Percentiles rank a stretch among this genome's conserved stretches.
Conservation (phyloP, 2,329 filamentous ascomycete genomes). For the Phialocephala sp. region DNA sequence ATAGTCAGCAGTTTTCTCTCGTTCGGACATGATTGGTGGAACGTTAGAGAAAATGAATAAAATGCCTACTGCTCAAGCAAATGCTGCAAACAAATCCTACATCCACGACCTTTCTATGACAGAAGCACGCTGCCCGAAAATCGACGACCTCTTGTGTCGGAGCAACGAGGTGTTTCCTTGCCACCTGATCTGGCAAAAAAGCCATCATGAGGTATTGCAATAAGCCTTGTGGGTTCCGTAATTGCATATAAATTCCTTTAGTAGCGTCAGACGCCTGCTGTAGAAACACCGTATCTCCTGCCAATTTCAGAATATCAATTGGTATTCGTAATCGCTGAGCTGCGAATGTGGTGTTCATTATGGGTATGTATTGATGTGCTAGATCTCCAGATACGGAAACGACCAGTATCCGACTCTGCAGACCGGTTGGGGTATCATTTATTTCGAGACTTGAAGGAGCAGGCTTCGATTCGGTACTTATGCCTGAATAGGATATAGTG, state of each 20-base stretch:
- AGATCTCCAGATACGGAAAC: slow-evolving; percentile 87
- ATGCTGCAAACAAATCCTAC: slow-evolving; percentile 96
- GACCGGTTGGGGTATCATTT: slow-evolving; percentile 48
- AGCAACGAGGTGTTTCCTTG: slow-evolving; percentile 69
- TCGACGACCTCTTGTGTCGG: slow-evolving; percentile 88
- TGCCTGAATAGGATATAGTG: slow-evolving; percentile 45
- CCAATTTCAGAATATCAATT: slow-evolving; percentile 88
- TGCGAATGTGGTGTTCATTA: slow-evolving; percentile 98
- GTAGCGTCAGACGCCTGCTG: slow-evolving; percentile 87
- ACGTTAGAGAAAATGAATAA: background rate
- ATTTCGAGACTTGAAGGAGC: slow-evolving; percentile 29
- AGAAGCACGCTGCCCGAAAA: slow-evolving; percentile 98
- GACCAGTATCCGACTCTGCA: slow-evolving; percentile 85
- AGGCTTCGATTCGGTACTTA: slow-evolving; percentile 42
- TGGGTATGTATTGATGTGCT: slow-evolving; percentile 90
- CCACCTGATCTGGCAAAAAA: slow-evolving; percentile 76
- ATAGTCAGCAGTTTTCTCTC: slow-evolving; percentile 24
- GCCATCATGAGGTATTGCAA: slow-evolving; percentile 95
- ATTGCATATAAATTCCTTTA: slow-evolving; percentile 70
- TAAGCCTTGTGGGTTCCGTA: slow-evolving; percentile 70
- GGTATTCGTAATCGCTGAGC: slow-evolving; percentile 87
- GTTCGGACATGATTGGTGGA: background rate
- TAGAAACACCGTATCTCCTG: slow-evolving; percentile 86
- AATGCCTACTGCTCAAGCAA: slow-evolving; percentile 76
- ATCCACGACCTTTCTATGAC: slow-evolving; percentile 88